Base-by-base conservation (phyloP, 2,329 filamentous ascomycete genomes). In the Pseudodiploospora longispora region DNA sequence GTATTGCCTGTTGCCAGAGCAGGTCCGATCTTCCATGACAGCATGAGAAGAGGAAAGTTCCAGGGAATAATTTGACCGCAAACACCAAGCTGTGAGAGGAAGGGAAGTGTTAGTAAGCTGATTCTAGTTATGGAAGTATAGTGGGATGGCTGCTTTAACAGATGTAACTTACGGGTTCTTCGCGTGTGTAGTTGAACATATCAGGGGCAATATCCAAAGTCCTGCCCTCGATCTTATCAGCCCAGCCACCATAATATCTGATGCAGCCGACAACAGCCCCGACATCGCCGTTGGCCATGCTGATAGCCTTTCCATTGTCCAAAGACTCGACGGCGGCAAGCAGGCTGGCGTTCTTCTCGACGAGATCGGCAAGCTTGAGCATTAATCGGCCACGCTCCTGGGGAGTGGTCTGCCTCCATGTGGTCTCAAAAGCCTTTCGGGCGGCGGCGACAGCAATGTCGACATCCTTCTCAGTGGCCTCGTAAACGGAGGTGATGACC, bases 181-280 rank as follows among this genome's bases (percentile, higher is more conserved):
- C 78, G 58, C 59, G 61, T 52, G 86, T 89, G 72, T 93, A 94
- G 71, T 87, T 83, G 71, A 94, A 88, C 66, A 83, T 87, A 53
- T 86, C 82, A 47, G 79, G 76, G 58, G 76, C 71, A 55, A 87
- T 85, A 58, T 94, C 86, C 52, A 93, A 82, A 45, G 88, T 87
- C 74, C 90, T 88, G 66, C 89, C 88, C 66, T 82, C 76, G 53
- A 93, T 83, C 81, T 95, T 95, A 75, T 95, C 89, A 58, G 88
- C 86, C 82, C 85, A 95, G 50, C 89, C 89, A 59, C 78, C 88
- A 58, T 69, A 70, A 63, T 70, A 96, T 66, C 89, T 81, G 59
- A 96, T 67, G 69, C 78, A 83, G 59, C 75, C 82, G 52, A 78
- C 72, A 47, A 82, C 82, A 54, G 78, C 76, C 43, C 65, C 70